Evolutionary conservation across 2,329 filamentous ascomycete species (phyloP).

Genomic region (Hymenoscyphus fructigenus): DNA sequence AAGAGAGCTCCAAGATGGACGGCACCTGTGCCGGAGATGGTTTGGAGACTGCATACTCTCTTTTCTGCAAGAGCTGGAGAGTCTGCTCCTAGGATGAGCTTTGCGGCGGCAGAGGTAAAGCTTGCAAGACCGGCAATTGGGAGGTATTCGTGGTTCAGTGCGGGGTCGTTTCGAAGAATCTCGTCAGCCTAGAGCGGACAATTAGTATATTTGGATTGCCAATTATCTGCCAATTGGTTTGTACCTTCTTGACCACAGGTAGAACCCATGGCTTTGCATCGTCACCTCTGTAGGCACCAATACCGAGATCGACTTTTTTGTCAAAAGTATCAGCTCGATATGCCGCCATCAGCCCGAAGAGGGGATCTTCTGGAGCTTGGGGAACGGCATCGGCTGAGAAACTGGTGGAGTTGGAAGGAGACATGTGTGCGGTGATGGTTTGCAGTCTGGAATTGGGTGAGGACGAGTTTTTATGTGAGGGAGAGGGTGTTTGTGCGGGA

Average conservation of each 20-base stretch:
- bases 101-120: slow-evolving; percentile 87
- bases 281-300: slow-evolving; percentile 94
- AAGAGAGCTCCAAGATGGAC: slow-evolving; percentile 92
- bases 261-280: slow-evolving; percentile 97
- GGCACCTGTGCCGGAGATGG: slow-evolving; percentile 95
- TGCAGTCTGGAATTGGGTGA: slow-evolving; percentile 53
- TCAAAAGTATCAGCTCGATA: slow-evolving; percentile 74
- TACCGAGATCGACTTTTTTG: slow-evolving; percentile 86
- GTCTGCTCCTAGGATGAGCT: slow-evolving; percentile 77
- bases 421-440: slow-evolving; percentile 70
- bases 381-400: slow-evolving; percentile 79
- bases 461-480: slow-evolving; percentile 22
- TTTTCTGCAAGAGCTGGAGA: slow-evolving; percentile 83
- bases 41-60: slow-evolving; percentile 79
- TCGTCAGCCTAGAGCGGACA: slow-evolving; percentile 75
- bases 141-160: slow-evolving; percentile 96
- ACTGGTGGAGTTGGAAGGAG: slow-evolving; percentile 51
- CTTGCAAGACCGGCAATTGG: slow-evolving; percentile 85
- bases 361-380: slow-evolving; percentile 88
- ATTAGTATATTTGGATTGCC: background rate
- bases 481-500: slow-evolving; percentile 1
- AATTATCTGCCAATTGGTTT: slow-evolving; percentile 23
- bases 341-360: slow-evolving; percentile 89
- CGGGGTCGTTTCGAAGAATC: slow-evolving; percentile 81
- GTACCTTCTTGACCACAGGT: slow-evolving; percentile 93